Percentiles rank a stretch among this genome's conserved stretches.
Conservation (phyloP, 2,329 filamentous ascomycete genomes). For the Blastomyces emzantsi region DNA sequence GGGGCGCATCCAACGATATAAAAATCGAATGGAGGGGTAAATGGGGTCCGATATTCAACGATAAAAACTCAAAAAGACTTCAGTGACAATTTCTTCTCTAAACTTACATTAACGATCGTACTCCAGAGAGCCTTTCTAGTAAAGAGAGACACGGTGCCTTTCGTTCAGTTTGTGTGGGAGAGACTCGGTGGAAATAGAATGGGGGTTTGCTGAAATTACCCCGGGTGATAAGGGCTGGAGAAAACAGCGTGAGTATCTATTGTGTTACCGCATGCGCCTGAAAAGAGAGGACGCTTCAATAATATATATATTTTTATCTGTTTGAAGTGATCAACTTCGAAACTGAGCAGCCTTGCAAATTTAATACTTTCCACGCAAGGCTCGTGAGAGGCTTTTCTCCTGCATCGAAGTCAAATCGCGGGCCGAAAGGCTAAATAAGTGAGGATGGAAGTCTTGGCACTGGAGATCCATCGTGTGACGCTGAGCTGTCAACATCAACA, state of each 20-base stretch:
- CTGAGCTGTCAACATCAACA: background rate
- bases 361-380: background rate
- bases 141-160: background rate
- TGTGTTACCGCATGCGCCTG: background rate
- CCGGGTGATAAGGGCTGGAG: background rate
- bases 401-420: background rate
- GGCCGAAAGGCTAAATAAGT: background rate
- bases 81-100: background rate
- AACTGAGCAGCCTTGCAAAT: background rate
- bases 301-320: too few relatives aligned
- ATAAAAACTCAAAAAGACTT: background rate
- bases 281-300: background rate
- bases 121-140: background rate
- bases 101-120: conserved; percentile 5
- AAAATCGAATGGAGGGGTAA: background rate
- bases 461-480: background rate
- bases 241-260: background rate
- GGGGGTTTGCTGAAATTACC: background rate
- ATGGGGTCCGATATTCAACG: background rate
- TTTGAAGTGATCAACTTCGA: background rate
- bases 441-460: background rate
- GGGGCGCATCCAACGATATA: background rate
- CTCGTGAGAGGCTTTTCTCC: background rate
- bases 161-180: background rate
- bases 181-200: background rate